Evolutionary conservation across 2,329 filamentous ascomycete genomes (phyloP).

Genomic region (Aureobasidium uvarum): DNA sequence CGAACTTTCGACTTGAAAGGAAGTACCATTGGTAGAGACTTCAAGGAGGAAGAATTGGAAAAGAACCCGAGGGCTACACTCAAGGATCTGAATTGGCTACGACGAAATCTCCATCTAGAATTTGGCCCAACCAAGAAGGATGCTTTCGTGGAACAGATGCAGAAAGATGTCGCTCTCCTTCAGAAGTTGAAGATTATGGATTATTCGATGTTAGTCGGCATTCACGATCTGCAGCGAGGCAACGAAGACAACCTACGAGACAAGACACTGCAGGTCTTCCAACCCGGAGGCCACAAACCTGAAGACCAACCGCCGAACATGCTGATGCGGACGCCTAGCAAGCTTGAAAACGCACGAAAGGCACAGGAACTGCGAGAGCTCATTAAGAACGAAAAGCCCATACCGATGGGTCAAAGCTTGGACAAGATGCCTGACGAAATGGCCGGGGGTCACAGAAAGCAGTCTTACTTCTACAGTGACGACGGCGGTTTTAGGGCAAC

Average conservation of each 20-base stretch:
- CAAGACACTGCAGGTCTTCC: slow-evolving; percentile 92
- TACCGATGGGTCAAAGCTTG: slow-evolving; percentile 81
- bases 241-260: slow-evolving; percentile 91
- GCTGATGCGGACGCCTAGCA: slow-evolving; percentile 86
- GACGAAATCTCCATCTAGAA: slow-evolving; percentile 79
- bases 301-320: slow-evolving; percentile 51
- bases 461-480: slow-evolving; percentile 86
- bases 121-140: slow-evolving; percentile 85
- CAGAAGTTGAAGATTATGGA: slow-evolving; percentile 97
- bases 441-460: slow-evolving; percentile 65
- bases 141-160: slow-evolving; percentile 83
- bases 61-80: slow-evolving; percentile 88
- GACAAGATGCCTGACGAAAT: slow-evolving; percentile 90
- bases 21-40: slow-evolving; percentile 89
- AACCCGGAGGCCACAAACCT: slow-evolving; percentile 68
- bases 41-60: slow-evolving; percentile 80
- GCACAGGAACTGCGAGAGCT: slow-evolving; percentile 87
- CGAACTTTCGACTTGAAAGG: slow-evolving; percentile 96
- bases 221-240: slow-evolving; percentile 84
- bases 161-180: slow-evolving; percentile 79
- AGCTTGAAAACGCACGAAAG: slow-evolving; percentile 86
- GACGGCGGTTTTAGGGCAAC: slow-evolving; percentile 93
- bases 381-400: slow-evolving; percentile 86
- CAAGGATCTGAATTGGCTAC: slow-evolving; percentile 96
- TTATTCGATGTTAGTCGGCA: slow-evolving; percentile 91